Evolutionary conservation across 768 basidiomycete species (phyloP), one percentile per base, ranked within the genome.

Genomic region (Pholiota conissans): DNA sequence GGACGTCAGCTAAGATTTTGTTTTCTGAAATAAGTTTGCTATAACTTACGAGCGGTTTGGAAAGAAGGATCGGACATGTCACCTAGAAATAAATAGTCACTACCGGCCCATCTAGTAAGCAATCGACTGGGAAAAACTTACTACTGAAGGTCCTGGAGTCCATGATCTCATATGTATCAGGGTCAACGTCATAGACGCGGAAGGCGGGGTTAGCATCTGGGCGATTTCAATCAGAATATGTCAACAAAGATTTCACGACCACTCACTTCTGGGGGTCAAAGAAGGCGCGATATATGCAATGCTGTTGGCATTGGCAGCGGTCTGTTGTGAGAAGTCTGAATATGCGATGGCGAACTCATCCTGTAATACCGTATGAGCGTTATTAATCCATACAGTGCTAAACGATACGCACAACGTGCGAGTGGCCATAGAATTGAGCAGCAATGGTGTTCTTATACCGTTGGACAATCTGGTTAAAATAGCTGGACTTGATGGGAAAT

Each of bases 141-240:
- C 84, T 75, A 49, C 74, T 70, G 65, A 79, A 83, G 0, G 80
- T 80, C 11, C 74, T 73, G 3, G 76, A 71, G 59, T 88, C 85
- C 79, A 87, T 82, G 49, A 88, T 68, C 62, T 86, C 86, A 61
- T 81, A 86, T 7, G 84, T 85, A 57, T 84, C 84, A 2, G 84
- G 83, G 63, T 88, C 86, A 26, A 88, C 72, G 51, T 86, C 85
- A 65, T 86, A 86, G 0, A 85, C 68, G 51, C 82, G 80, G 73
- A 81, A 86, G 11, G 78, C 79, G 2, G 79, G 83, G 61, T 84
- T 84, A 30, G 77, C 82, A 56, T 73, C 84, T 85, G 39, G 20
- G 13, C 32, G 2, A 35, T 16, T 6, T 22, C 14, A 29, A 47
- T 14, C 32, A 27, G 29, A 10, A 52, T 4, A 26, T 40, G 14